Conservation (phyloP, 495 filamentous ascomycete species). For the Thermochaetoides thermophila region DNA sequence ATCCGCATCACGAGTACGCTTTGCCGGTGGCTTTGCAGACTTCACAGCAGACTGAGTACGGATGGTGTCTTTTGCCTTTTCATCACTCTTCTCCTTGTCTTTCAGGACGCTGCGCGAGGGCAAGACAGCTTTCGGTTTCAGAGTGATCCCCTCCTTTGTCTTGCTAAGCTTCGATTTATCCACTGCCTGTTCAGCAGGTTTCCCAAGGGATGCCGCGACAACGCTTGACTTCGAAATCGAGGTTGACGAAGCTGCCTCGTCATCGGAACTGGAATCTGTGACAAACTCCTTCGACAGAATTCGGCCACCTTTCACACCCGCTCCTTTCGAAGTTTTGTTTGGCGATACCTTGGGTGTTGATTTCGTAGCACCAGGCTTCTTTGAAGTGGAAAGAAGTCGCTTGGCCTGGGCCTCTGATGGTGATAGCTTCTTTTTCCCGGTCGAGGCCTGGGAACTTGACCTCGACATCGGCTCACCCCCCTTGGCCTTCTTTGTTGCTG, state of each 20-base stretch:
- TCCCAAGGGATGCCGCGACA: too few species aligned
- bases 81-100: slow-evolving; percentile 7
- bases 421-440: slow-evolving; percentile 44
- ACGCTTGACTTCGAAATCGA: slow-evolving; percentile 23
- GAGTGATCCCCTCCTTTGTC: slow-evolving; percentile 15
- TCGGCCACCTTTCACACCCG: slow-evolving; percentile 10
- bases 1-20: slow-evolving; percentile 27
- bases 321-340: slow-evolving; percentile 14
- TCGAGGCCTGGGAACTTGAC: slow-evolving; percentile 34
- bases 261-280: slow-evolving; percentile 60
- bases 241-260: slow-evolving; percentile 28
- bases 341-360: slow-evolving; percentile 20
- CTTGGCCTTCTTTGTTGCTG: slow-evolving; percentile 17
- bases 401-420: slow-evolving; percentile 51
- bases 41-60: slow-evolving; percentile 9
- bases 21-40: slow-evolving; percentile 8
- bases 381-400: slow-evolving; percentile 40
- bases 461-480: slow-evolving; percentile 40
- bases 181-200: slow-evolving; percentile 21
- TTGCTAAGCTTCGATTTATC: slow-evolving; percentile 12
- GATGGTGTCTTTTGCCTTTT: slow-evolving; percentile 19
- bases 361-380: slow-evolving; percentile 23
- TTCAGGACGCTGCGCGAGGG: slow-evolving; percentile 3
- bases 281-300: slow-evolving; percentile 54
- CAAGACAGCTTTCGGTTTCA: slow-evolving; percentile 8